A percentile compares a stretch with the other conserved stretches of the same genome.
These are phyloP conservation scores for Alternaria tenuissima DNA, from an alignment of 2,329 filamentous ascomycete species.

Conservation along the genomic window DNA sequence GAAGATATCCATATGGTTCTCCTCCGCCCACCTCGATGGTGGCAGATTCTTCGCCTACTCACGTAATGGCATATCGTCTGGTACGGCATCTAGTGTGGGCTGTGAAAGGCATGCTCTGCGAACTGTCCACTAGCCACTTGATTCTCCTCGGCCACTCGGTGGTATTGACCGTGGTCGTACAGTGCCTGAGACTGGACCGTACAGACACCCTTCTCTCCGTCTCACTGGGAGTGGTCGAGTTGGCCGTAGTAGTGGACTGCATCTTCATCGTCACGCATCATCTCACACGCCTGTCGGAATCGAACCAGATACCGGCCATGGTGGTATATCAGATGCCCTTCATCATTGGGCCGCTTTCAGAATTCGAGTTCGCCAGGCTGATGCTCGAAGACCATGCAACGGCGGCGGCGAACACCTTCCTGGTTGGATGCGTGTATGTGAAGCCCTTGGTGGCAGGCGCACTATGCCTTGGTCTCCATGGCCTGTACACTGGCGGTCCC, in stretches of 20 bases:
- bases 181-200: background rate
- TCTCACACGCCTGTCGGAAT: background rate
- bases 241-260: background rate
- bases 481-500: background rate
- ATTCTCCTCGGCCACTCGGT: background rate
- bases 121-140: background rate
- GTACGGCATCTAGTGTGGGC: background rate
- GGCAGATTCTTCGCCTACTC: background rate
- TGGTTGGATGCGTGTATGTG: no score
- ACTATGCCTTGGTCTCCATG: background rate
- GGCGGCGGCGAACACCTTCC: background rate
- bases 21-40: background rate
- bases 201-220: background rate
- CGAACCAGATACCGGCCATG: background rate
- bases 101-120: background rate
- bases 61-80: background rate
- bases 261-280: conserved; percentile 4
- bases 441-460: conserved; percentile 1
- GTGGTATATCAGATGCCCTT: background rate
- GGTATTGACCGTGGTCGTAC: background rate
- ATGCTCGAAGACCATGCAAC: background rate
- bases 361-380: background rate
- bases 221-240: background rate
- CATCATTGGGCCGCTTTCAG: background rate
- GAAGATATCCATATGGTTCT: background rate